Conservation (phyloP, 495 filamentous ascomycete species). For the Evernia prunastri region DNA sequence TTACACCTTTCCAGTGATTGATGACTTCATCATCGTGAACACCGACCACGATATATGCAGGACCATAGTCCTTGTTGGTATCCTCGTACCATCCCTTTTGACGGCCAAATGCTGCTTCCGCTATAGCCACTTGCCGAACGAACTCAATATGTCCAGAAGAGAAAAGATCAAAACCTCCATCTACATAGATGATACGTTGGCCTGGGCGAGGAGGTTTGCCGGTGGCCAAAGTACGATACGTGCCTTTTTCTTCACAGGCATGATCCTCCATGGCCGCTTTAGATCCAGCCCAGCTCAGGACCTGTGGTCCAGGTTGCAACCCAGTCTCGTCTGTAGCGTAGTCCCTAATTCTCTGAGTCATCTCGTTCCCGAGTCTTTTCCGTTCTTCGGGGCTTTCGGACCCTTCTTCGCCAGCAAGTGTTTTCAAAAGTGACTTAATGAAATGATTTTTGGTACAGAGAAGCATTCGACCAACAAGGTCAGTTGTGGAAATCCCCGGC, state of each 20-base stretch:
- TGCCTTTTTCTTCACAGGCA: conserved; percentile 44
- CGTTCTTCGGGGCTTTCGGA: conserved; percentile 60
- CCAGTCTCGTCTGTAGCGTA: conserved; percentile 85
- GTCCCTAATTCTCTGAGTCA: conserved; percentile 65
- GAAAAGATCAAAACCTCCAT: conserved; percentile 96
- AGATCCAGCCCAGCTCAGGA: conserved; percentile 68
- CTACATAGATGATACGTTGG: conserved; percentile 87
- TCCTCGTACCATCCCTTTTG: conserved; percentile 67
- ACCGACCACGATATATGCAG: conserved; percentile 80
- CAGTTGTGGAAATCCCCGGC: conserved; percentile 92
- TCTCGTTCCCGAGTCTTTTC: conserved; percentile 49
- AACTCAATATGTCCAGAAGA: conserved; percentile 96
- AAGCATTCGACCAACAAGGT: conserved; percentile 95
- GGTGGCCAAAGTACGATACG: conserved; percentile 56
- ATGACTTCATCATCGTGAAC: conserved; percentile 93
- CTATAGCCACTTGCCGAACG: conserved; percentile 61
- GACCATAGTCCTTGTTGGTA: conserved; percentile 61
- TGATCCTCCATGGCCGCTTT: conserved; percentile 47
- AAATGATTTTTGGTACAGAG: conserved; percentile 86
- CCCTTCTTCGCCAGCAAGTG: conserved; percentile 67
- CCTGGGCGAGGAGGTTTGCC: conserved; percentile 63
- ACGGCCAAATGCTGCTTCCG: conserved; percentile 60
- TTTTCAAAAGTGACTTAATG: conserved; percentile 61
- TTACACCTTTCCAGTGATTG: conserved; percentile 91
- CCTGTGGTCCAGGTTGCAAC: conserved; percentile 60